Conservation (phyloP, 2,329 filamentous ascomycete species). For the Claviceps paspali region DNA sequence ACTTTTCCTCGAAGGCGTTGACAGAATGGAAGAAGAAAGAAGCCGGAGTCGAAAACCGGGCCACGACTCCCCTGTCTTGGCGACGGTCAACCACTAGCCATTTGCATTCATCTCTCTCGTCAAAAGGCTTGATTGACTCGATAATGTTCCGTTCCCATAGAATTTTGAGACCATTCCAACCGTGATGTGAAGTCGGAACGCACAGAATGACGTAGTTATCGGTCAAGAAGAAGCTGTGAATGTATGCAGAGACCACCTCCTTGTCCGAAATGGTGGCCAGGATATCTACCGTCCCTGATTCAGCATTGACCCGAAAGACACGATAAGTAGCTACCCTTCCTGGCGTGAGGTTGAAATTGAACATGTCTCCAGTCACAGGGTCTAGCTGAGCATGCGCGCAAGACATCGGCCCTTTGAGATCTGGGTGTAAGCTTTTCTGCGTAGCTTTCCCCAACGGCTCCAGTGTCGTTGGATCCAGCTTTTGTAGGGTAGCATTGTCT, state of each 20-base stretch:
- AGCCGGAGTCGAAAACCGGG: slow-evolving; percentile 49
- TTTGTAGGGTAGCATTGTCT: slow-evolving; percentile 41
- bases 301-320: slow-evolving; percentile 48
- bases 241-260: slow-evolving; percentile 46
- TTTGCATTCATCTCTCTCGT: slow-evolving; percentile 36
- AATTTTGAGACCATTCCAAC: slow-evolving; percentile 41
- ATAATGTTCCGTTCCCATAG: slow-evolving; percentile 51
- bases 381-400: slow-evolving; percentile 60
- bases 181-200: slow-evolving; percentile 51
- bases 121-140: slow-evolving; percentile 51
- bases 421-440: slow-evolving; percentile 49
- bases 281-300: slow-evolving; percentile 51
- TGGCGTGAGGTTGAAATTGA: slow-evolving; percentile 66
- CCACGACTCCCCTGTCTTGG: slow-evolving; percentile 47
- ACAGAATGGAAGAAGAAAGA: slow-evolving; percentile 70
- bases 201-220: slow-evolving; percentile 57
- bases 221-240: slow-evolving; percentile 72
- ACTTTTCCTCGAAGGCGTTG: slow-evolving; percentile 56
- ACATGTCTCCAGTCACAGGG: slow-evolving; percentile 57
- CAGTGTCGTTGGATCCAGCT: slow-evolving; percentile 53
- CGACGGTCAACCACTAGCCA: slow-evolving; percentile 66
- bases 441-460: slow-evolving; percentile 51
- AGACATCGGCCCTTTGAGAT: slow-evolving; percentile 50
- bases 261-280: slow-evolving; percentile 47
- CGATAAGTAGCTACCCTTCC: slow-evolving; percentile 45